Percentiles rank a stretch among this genome's conserved stretches.
Conservation (phyloP, 768 basidiomycete genomes). For the Suillus tomentosus region DNA sequence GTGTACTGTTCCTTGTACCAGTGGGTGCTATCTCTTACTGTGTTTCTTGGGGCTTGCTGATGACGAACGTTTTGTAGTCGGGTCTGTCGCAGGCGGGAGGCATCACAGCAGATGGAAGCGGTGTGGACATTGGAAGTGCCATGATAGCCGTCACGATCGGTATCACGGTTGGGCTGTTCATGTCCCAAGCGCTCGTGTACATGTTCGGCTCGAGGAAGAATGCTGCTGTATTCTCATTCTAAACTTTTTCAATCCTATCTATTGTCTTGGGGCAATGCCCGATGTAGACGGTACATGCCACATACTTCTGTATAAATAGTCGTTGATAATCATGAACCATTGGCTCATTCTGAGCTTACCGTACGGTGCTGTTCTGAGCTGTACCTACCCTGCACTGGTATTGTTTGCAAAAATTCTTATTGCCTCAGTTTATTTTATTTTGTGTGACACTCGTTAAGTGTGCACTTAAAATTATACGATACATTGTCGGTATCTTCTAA, state of each 20-base stretch:
- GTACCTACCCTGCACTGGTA: not conserved
- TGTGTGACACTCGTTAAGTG: not conserved
- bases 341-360: not conserved
- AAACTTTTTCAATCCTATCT: constrained; percentile 5
- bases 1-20: constrained; percentile 84
- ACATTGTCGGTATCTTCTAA: constrained; percentile 13
- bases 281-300: too few species aligned
- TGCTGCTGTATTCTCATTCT: constrained; percentile 86
- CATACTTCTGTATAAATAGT: too few species aligned
- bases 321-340: too few species aligned
- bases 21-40: constrained; percentile 46
- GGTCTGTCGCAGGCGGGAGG: constrained; percentile 87
- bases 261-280: too few species aligned
- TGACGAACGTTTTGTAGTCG: constrained; percentile 46
- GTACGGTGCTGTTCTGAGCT: not conserved
- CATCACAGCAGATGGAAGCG: constrained; percentile 76
- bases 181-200: constrained; percentile 85
- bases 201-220: constrained; percentile 84
- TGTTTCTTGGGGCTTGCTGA: constrained; percentile 8
- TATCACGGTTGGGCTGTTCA: constrained; percentile 87
- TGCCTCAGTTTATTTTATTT: not conserved
- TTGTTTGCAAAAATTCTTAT: not conserved
- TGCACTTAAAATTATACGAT: constrained; percentile 7
- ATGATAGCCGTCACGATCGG: constrained; percentile 92
- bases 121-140: constrained; percentile 82